Conservation (phyloP, 2,329 filamentous ascomycete genomes). For the Penicillium oxalicum region DNA sequence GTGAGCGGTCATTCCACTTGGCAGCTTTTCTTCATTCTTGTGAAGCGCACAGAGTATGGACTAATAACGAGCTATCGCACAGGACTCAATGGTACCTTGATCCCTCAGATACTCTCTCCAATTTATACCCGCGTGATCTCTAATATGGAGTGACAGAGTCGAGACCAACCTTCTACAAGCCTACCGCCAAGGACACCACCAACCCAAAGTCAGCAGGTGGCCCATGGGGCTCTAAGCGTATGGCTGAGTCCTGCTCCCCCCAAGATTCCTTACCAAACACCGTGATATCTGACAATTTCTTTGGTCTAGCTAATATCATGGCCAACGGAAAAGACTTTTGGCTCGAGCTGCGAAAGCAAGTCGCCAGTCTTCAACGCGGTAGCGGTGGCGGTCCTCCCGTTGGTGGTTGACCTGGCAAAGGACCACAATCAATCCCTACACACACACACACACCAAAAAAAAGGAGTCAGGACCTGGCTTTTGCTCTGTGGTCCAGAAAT, state of each 20-base stretch:
- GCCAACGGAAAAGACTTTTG: slow-evolving; percentile 47
- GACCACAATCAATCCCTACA: no score
- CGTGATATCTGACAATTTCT: slow-evolving; percentile 6
- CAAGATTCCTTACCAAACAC: not conserved
- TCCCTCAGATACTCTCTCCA: not conserved
- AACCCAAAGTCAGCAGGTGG: slow-evolving; percentile 29
- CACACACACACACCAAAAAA: not conserved
- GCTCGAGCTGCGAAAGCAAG: slow-evolving; percentile 45
- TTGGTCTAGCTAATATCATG: slow-evolving; percentile 41
- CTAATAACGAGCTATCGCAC: slow-evolving; percentile 6
- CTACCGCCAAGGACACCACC: slow-evolving; percentile 32
- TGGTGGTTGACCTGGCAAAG: slow-evolving; percentile 26
- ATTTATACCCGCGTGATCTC: slow-evolving; percentile 1
- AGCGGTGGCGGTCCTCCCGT: slow-evolving; percentile 31
- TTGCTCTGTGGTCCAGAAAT: slow-evolving; percentile 10
- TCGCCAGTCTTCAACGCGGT: slow-evolving; percentile 36
- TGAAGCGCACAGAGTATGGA: not conserved
- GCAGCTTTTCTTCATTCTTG: not conserved
- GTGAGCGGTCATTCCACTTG: slow-evolving; percentile 18
- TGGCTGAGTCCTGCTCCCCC: slow-evolving; percentile 10
- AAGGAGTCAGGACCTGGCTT: not conserved
- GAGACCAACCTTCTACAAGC: slow-evolving; percentile 36
- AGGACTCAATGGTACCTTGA: slow-evolving; percentile 28
- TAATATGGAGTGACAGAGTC: slow-evolving; percentile 22
- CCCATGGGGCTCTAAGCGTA: slow-evolving; percentile 44